These are phyloP conservation scores for Tetraselmis chui DNA, from an alignment of 139 green algal species.

Conservation along the genomic window DNA sequence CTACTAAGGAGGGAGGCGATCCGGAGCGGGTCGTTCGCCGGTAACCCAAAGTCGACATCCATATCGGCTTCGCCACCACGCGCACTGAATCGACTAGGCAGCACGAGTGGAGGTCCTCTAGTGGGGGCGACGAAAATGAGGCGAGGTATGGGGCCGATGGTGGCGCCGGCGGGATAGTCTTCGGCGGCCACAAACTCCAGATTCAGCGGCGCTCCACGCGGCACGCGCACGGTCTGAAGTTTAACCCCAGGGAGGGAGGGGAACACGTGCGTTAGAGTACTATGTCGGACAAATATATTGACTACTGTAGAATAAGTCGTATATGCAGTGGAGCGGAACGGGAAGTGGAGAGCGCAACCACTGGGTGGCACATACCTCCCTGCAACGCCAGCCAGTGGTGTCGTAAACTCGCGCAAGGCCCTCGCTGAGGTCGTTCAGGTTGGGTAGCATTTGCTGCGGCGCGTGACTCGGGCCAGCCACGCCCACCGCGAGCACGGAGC, in stretches of 20 bases:
- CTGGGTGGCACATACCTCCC: background rate
- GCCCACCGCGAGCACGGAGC: background rate
- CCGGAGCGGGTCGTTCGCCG: background rate
- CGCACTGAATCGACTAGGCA: background rate
- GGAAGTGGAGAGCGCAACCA: no score
- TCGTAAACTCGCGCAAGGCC: background rate
- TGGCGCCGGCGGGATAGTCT: background rate
- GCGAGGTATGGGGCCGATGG: no score
- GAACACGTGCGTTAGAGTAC: no score
- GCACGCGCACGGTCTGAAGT: background rate
- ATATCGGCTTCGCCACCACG: background rate
- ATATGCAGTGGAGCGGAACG: no score
- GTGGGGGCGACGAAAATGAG: background rate
- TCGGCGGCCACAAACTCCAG: background rate
- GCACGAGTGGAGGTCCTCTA: background rate
- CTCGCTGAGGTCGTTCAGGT: background rate
- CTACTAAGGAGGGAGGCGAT: background rate
- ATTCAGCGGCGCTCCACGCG: background rate
- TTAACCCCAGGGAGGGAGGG: no score
- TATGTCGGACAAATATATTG: no score
- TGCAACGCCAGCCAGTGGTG: background rate
- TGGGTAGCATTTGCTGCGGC: background rate
- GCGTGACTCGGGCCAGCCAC: background rate
- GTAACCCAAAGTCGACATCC: background rate
- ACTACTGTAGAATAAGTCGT: no score